These are phyloP conservation scores for Podaxis mareebaensis DNA, from an alignment of 768 basidiomycete species.

Conservation along the genomic window DNA sequence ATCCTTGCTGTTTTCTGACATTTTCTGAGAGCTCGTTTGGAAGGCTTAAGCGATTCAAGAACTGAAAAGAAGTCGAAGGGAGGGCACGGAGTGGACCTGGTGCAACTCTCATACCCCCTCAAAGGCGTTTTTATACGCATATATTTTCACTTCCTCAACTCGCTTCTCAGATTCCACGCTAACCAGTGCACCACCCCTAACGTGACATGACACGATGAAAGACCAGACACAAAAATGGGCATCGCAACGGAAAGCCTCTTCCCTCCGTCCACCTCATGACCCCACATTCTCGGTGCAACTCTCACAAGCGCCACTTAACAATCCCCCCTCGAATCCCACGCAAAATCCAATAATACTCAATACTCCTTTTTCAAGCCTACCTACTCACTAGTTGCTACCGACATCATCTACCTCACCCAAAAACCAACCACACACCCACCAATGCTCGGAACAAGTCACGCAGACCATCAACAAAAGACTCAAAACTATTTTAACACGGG, in stretches of 20 bases:
- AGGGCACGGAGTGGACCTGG: not conserved
- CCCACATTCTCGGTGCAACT: not conserved
- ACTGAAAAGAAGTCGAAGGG: not conserved
- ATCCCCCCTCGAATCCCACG: not conserved
- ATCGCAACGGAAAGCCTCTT: not conserved
- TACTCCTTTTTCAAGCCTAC: not conserved
- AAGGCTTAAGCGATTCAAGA: slow-evolving; percentile 1
- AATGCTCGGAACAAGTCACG: not conserved
- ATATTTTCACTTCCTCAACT: not conserved
- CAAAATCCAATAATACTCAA: not conserved
- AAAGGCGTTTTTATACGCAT: not conserved
- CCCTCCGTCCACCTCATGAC: not conserved
- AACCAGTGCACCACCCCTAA: not conserved
- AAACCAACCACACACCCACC: no score
- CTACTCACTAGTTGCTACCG: not conserved
- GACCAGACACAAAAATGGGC: not conserved
- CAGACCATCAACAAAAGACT: not conserved
- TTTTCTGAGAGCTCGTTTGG: not conserved
- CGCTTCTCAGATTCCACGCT: not conserved
- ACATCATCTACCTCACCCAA: no score
- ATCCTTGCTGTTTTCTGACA: slow-evolving; percentile 36
- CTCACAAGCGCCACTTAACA: not conserved
- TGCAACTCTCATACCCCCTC: not conserved
- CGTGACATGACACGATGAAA: not conserved
- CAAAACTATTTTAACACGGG: not conserved